phyloP scores from a whole-genome alignment of 805 yeast genomes.

The Sugiyamaella qingdaonensis region DNA sequence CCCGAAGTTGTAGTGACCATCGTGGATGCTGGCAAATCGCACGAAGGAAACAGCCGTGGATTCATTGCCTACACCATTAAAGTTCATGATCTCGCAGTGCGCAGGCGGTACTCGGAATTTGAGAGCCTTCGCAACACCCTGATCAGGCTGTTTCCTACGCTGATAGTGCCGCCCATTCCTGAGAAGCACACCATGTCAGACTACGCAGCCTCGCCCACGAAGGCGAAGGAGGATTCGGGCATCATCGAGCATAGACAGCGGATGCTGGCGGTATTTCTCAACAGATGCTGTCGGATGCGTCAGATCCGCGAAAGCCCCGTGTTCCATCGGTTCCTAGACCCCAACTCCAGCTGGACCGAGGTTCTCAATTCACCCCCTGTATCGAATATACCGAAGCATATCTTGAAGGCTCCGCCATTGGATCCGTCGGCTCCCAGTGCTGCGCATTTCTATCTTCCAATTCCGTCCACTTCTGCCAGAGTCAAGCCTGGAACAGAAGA shows the following conservation, averaged over 20 bases:
- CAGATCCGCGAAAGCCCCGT: constrained; percentile 56
- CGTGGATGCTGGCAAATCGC: constrained; percentile 78
- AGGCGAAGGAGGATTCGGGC: constrained; percentile 40
- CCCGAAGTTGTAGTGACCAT: constrained; percentile 44
- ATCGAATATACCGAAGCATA: constrained; percentile 47
- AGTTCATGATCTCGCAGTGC: constrained; percentile 56
- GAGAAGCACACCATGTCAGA: constrained; percentile 64
- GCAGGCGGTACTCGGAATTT: constrained; percentile 89
- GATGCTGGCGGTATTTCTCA: constrained; percentile 70
- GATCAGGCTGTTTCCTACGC: constrained; percentile 69
- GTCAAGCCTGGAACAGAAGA: constrained; percentile 29
- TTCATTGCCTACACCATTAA: constrained; percentile 81
- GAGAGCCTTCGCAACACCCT: constrained; percentile 73
- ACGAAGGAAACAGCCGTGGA: constrained; percentile 70
- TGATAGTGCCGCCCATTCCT: constrained; percentile 91
- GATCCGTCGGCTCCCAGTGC: constrained; percentile 54
- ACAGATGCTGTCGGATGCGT: constrained; percentile 60
- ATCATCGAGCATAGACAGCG: constrained; percentile 67
- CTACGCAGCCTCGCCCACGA: constrained; percentile 43
- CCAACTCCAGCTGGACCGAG: constrained; percentile 80
- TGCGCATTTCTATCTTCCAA: constrained; percentile 59
- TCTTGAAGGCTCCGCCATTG: constrained; percentile 57
- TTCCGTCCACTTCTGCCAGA: constrained; percentile 46
- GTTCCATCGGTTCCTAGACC: constrained; percentile 77
- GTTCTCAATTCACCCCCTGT: constrained; percentile 57